Conservation (phyloP, 2,329 filamentous ascomycete genomes). For the Fusarium agapanthi region DNA sequence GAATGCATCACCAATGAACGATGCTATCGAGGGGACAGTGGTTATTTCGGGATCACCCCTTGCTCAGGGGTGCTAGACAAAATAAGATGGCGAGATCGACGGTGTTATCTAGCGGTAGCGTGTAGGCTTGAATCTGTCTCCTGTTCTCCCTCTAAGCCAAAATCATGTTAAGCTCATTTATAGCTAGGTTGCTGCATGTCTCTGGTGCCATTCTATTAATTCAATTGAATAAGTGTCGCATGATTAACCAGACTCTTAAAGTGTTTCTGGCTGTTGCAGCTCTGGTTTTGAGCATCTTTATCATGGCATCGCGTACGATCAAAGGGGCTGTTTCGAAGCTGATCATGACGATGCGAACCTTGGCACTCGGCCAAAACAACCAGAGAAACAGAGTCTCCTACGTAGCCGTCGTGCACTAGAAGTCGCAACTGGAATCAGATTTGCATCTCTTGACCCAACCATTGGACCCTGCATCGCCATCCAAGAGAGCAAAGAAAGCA, state of each 20-base stretch:
- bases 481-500: neutral
- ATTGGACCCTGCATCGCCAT: conserved; percentile 15
- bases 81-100: neutral
- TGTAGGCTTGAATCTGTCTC: neutral
- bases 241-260: conserved; percentile 18
- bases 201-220: neutral
- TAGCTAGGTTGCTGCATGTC: conserved; percentile 11
- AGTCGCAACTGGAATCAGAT: conserved; percentile 19
- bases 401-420: conserved; percentile 7
- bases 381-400: conserved; percentile 8
- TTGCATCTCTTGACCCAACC: neutral
- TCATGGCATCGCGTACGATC: neutral
- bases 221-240: conserved; percentile 33
- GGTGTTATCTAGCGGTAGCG: rapidly evolving
- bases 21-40: neutral
- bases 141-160: neutral
- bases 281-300: conserved; percentile 22
- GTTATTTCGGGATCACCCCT: conserved; percentile 32
- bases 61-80: neutral
- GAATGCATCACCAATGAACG: conserved; percentile 23
- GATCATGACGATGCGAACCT: conserved; percentile 16
- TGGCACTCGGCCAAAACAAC: neutral
- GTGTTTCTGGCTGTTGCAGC: conserved; percentile 28
- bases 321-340: conserved; percentile 4
- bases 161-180: conserved; percentile 15